These are phyloP conservation scores for Malus hybrid DNA, from an alignment of 331 rosid genomes.

Conservation along the genomic window DNA sequence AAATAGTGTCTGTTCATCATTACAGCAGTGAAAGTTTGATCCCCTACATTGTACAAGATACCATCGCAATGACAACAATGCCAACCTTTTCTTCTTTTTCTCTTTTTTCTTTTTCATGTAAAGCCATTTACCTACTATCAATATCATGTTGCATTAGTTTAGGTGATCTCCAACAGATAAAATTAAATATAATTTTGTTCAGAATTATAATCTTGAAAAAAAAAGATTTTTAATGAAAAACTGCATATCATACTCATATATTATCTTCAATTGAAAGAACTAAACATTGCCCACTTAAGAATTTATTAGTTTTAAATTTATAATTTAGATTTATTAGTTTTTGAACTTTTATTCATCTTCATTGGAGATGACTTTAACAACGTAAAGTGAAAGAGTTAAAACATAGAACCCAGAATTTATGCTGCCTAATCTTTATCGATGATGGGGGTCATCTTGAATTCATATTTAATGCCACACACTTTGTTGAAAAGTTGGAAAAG, in stretches of 20 bases:
- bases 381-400: not conserved
- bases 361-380: not conserved
- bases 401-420: not conserved
- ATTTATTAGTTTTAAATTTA: no score
- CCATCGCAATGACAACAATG: not conserved
- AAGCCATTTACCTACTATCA: not conserved
- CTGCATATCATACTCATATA: rapidly evolving
- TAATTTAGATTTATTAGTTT: no score
- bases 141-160: no score
- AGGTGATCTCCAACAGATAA: no score
- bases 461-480: not conserved
- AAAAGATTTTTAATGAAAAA: no score
- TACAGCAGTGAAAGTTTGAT: not conserved
- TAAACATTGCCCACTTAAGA: no score
- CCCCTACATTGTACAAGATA: not conserved
- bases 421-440: not conserved
- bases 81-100: not conserved
- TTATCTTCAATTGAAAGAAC: rapidly evolving
- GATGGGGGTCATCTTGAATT: not conserved
- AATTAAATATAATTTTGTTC: no score
- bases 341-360: no score
- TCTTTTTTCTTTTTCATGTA: not conserved
- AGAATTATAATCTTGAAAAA: no score
- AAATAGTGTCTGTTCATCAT: not conserved
- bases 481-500: not conserved